Conservation (phyloP, 805 yeast genomes). For the Cyberlindnera veronae region DNA sequence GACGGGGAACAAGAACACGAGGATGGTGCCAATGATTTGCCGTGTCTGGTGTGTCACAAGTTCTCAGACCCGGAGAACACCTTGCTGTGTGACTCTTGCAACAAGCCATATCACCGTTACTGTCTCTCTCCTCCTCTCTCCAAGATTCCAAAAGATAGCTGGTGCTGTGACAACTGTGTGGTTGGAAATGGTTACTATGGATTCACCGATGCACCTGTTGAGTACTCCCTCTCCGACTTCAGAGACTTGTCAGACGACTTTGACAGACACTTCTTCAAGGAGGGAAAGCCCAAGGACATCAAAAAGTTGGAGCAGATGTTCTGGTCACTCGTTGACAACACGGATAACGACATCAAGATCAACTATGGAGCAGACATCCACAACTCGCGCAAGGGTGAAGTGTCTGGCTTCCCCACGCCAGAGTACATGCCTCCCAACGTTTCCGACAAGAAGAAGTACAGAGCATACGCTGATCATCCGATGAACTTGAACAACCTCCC, state of each 20-base stretch:
- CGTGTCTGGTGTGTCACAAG: constrained; percentile 47
- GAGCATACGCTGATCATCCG: constrained; percentile 52
- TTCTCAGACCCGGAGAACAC: constrained; percentile 44
- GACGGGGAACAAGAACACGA: too few relatives aligned
- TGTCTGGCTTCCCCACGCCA: constrained; percentile 70
- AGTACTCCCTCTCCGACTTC: constrained; percentile 60
- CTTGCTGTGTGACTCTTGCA: constrained; percentile 72
- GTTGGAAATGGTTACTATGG: constrained; percentile 87
- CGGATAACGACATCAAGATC: constrained; percentile 52
- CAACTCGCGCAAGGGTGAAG: constrained; percentile 57
- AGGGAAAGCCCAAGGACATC: constrained; percentile 32
- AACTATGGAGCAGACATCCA: constrained; percentile 87
- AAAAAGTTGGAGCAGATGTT: constrained; percentile 57
- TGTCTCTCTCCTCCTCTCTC: constrained; percentile 61
- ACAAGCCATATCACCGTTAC: constrained; percentile 58
- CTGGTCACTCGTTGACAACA: constrained; percentile 53
- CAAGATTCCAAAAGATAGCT: constrained; percentile 52
- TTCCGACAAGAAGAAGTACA: constrained; percentile 20
- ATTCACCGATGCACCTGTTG: constrained; percentile 63
- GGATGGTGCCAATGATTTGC: constrained; percentile 30
- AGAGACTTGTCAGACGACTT: constrained; percentile 51
- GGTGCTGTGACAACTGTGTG: constrained; percentile 86
- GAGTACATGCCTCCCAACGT: constrained; percentile 29
- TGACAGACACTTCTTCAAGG: constrained; percentile 35
- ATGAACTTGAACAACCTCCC: constrained; percentile 78